These are phyloP conservation scores for Aspergillus panamensis DNA, from an alignment of 495 filamentous ascomycete species.

Conservation along the genomic window DNA sequence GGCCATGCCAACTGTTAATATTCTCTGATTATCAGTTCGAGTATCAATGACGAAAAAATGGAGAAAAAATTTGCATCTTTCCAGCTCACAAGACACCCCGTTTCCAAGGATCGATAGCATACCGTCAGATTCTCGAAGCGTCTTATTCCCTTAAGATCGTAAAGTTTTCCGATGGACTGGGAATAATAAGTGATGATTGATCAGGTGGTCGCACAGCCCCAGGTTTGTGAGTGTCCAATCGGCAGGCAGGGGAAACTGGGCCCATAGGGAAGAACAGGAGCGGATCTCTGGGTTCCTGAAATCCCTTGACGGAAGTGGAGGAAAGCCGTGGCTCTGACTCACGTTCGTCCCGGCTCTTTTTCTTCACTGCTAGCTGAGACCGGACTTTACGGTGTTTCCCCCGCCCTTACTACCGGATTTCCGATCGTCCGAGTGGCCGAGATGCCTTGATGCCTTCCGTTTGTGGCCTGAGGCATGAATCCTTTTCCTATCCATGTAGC, in stretches of 20 bases:
- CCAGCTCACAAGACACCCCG: no score
- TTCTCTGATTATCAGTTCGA: no score
- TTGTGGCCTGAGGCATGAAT: conserved; percentile 9
- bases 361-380: conserved; percentile 21
- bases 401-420: conserved; percentile 15
- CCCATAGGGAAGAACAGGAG: conserved; percentile 24
- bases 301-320: conserved; percentile 1
- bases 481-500: neutral
- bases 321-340: conserved; percentile 15
- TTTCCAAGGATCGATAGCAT: conserved; percentile 8
- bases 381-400: conserved; percentile 16
- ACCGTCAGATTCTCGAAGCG: conserved; percentile 12
- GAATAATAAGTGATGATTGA: neutral
- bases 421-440: conserved; percentile 21
- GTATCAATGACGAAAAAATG: no score
- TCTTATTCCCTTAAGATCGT: conserved; percentile 7
- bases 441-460: conserved; percentile 11
- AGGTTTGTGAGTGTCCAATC: conserved; percentile 19
- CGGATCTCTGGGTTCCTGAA: conserved; percentile 11
- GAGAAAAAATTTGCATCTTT: no score
- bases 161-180: neutral
- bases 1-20: no score
- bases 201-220: conserved; percentile 23
- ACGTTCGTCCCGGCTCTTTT: conserved; percentile 26
- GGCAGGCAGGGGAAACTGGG: conserved; percentile 12